phyloP scores from a whole-genome alignment of 108 stramenopile genomes.

The Skeletonema marinoi region DNA sequence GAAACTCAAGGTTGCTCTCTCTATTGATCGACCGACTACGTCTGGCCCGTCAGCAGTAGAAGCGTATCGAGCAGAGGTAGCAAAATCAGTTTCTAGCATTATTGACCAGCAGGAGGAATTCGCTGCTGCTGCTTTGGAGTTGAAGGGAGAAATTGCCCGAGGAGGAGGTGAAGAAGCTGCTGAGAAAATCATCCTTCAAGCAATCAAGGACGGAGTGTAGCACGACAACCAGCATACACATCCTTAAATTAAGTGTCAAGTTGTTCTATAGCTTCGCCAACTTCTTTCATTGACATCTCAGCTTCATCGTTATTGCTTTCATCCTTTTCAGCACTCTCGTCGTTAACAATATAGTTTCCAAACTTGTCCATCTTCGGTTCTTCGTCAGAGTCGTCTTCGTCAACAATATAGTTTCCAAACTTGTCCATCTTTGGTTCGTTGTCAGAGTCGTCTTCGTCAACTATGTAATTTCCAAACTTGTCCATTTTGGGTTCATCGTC shows the following conservation, averaged over 20 bases:
- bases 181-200: slow-evolving; percentile 14
- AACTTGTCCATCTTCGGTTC: slow-evolving; percentile 5
- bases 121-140: slow-evolving; percentile 9
- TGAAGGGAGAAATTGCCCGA: slow-evolving; percentile 15
- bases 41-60: not conserved
- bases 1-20: slow-evolving; percentile 4
- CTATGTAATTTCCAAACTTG: not conserved
- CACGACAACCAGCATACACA: not conserved
- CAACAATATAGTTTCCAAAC: not conserved
- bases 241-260: not conserved
- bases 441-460: not conserved
- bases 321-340: not conserved
- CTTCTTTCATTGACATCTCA: not conserved
- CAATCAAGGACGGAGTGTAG: slow-evolving; percentile 23
- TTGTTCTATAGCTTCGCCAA: not conserved
- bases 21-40: slow-evolving; percentile 5
- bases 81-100: not conserved
- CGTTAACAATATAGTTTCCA: not conserved
- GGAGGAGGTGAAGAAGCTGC: slow-evolving; percentile 25
- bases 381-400: not conserved
- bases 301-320: not conserved
- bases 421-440: slow-evolving; percentile 5
- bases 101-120: slow-evolving; percentile 6
- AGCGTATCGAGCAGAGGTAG: slow-evolving; percentile 1
- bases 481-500: slow-evolving; percentile 11